Percentiles rank a stretch among this genome's conserved stretches.
Evolutionary conservation across 1,284 basidiomycete genomes (phyloP).

Genomic region (Cutaneotrichosporon mucoides): DNA sequence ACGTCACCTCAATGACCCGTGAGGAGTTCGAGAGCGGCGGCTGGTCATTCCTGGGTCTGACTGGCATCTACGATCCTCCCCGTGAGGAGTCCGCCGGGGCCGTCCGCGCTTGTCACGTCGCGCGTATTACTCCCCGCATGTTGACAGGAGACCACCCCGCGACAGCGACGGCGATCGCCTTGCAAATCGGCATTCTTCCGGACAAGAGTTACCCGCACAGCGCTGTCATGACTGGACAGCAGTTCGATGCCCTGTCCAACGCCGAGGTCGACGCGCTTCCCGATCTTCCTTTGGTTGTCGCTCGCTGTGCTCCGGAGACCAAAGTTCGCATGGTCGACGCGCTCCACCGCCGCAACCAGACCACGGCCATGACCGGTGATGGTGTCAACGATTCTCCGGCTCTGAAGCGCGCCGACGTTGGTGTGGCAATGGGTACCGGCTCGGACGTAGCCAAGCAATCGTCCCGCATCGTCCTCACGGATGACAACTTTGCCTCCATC

Average conservation of each 20-base stretch:
- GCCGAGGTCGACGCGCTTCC: conserved; percentile 58
- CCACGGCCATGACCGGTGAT: conserved; percentile 51
- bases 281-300: conserved; percentile 58
- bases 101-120: conserved; percentile 60
- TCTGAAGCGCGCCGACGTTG: conserved; percentile 58
- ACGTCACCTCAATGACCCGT: conserved; percentile 47
- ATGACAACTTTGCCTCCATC: conserved; percentile 70
- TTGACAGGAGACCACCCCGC: conserved; percentile 54
- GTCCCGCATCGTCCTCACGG: conserved; percentile 62
- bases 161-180: conserved; percentile 54
- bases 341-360: conserved; percentile 53
- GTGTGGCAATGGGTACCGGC: conserved; percentile 68
- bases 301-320: conserved; percentile 56
- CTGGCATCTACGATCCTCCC: conserved; percentile 67
- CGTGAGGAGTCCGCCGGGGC: conserved; percentile 62
- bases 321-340: conserved; percentile 60
- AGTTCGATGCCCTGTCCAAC: conserved; percentile 63
- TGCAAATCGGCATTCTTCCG: conserved; percentile 56
- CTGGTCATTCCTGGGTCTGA: conserved; percentile 61
- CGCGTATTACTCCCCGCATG: conserved; percentile 67
- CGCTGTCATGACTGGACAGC: conserved; percentile 55
- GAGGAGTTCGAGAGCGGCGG: conserved; percentile 57
- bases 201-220: conserved; percentile 42
- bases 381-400: conserved; percentile 61
- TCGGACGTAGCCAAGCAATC: conserved; percentile 62